A percentile compares a stretch with the other conserved stretches of the same genome.
Evolutionary conservation across 495 filamentous ascomycete species (phyloP).

Genomic region (Glutinoglossum americanum): DNA sequence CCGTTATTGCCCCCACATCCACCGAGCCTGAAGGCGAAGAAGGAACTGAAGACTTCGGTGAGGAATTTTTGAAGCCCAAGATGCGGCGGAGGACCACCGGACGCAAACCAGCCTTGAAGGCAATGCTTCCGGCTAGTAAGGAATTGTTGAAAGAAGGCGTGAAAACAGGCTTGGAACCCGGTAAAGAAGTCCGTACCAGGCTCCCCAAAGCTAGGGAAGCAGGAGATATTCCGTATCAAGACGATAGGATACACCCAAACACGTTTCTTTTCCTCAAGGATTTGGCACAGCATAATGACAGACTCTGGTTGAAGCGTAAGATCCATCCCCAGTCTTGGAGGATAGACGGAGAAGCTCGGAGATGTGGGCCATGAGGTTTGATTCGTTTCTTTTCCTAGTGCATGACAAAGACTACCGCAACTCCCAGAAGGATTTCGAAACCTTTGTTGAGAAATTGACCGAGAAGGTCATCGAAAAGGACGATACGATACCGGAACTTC

Average conservation of each 20-base stretch:
- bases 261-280: slow-evolving; percentile 60
- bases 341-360: neutral
- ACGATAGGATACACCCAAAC: slow-evolving; percentile 56
- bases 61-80: neutral
- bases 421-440: slow-evolving; percentile 56
- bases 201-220: slow-evolving; percentile 46
- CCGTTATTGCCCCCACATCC: neutral
- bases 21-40: slow-evolving; percentile 13
- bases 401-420: slow-evolving; percentile 58
- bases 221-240: slow-evolving; percentile 41
- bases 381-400: slow-evolving; percentile 20
- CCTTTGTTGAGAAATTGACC: slow-evolving; percentile 47
- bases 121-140: neutral
- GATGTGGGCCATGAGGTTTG: neutral
- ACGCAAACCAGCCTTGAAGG: neutral
- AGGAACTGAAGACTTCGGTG: slow-evolving; percentile 6
- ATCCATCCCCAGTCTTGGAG: neutral
- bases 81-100: neutral
- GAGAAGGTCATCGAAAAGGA: slow-evolving; percentile 48
- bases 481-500: slow-evolving; percentile 62
- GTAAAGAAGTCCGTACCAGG: slow-evolving; percentile 37
- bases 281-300: slow-evolving; percentile 54
- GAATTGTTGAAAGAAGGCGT: neutral
- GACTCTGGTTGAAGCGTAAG: slow-evolving; percentile 62
- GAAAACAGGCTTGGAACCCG: slow-evolving; percentile 29